Base-by-base conservation (phyloP, 1,284 basidiomycete genomes). In the Austroboletus niveus region DNA sequence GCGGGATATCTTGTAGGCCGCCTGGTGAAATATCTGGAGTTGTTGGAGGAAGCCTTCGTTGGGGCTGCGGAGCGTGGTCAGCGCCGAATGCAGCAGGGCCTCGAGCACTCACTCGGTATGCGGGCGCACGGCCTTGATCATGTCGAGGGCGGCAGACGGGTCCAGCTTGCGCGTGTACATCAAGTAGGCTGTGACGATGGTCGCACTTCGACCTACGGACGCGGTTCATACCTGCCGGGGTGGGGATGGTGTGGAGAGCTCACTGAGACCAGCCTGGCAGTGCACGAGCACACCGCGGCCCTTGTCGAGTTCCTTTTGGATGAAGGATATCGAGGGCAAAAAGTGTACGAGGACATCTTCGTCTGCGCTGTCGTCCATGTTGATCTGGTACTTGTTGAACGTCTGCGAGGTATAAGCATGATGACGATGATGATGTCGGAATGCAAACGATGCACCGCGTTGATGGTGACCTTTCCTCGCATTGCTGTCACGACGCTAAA, bases 251-350 rank as follows among this genome's bases (percentile, higher is more conserved):
- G n/a, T 22, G 11, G 36, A 39, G 8, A 42, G 81, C 87, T 65
- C 69, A 91, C 90, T 92, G 71, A 92, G 79, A 24, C 92, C 92
- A 24, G 90, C 92, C 51, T 89, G 84, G 65, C 92, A 94, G 68
- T 95, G 92, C 0, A 94, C 88, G 15, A 94, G 74, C 1, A 95
- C 87, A 1, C 87, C 86, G 29, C 84, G 76, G 0, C 80, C 82
- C 60, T 86, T 88, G 61, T 85, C 78, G 3, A 93, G 71, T 57
- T 92, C 87, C 12, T 80, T 77, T 56, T 87, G 77, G 49, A 95
- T 92, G 72, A 92, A 92, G 1, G 85, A 81, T 47, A 92, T 88
- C 2, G 85, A 82, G 1, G 85, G 80, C 3, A 91, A 75, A 49
- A 95, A 77, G 64, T 93, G 87, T 2, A 78, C 75, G 10, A 94